Conservation (phyloP, 805 yeast species). For the Saturnispora halmiae region DNA sequence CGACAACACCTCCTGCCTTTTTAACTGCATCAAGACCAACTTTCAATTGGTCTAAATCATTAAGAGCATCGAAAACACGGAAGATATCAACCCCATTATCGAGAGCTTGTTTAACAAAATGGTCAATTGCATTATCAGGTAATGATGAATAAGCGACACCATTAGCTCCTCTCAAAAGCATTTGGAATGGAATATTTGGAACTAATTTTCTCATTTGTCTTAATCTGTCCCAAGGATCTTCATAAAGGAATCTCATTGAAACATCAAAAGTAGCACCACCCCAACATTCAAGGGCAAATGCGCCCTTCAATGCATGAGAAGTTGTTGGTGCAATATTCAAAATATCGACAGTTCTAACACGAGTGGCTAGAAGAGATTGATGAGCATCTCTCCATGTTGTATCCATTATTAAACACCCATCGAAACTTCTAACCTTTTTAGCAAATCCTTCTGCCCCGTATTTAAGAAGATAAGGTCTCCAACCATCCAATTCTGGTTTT, state of each 20-base stretch:
- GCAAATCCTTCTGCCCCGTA: constrained; percentile 90
- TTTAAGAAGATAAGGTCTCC: constrained; percentile 81
- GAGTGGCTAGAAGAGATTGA: constrained; percentile 93
- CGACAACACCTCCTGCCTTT: constrained; percentile 98
- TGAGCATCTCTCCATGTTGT: constrained; percentile 99
- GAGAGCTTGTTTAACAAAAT: constrained; percentile 90
- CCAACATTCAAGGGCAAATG: constrained; percentile 98
- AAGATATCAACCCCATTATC: constrained; percentile 94
- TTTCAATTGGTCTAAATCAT: constrained; percentile 91
- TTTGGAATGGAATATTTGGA: constrained; percentile 98
- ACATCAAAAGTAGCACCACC: constrained; percentile 99
- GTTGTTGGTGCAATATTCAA: constrained; percentile 90
- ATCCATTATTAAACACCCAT: constrained; percentile 92
- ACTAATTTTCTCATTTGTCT: constrained; percentile 79
- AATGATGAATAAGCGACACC: constrained; percentile 97
- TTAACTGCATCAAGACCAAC: constrained; percentile 97
- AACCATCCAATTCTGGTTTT: constrained; percentile 61
- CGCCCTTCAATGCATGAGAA: constrained; percentile 79
- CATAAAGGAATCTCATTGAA: constrained; percentile 95
- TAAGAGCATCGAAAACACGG: constrained; percentile 95
- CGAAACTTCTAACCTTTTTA: constrained; percentile 68
- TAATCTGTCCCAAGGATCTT: constrained; percentile 97
- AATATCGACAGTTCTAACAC: constrained; percentile 91
- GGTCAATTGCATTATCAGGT: constrained; percentile 98
- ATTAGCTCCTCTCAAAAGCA: constrained; percentile 98